A percentile compares a stretch with the other conserved stretches of the same genome.
Evolutionary conservation across 805 yeast genomes (phyloP).

Genomic region (Nakazawaea wickerhamii): DNA sequence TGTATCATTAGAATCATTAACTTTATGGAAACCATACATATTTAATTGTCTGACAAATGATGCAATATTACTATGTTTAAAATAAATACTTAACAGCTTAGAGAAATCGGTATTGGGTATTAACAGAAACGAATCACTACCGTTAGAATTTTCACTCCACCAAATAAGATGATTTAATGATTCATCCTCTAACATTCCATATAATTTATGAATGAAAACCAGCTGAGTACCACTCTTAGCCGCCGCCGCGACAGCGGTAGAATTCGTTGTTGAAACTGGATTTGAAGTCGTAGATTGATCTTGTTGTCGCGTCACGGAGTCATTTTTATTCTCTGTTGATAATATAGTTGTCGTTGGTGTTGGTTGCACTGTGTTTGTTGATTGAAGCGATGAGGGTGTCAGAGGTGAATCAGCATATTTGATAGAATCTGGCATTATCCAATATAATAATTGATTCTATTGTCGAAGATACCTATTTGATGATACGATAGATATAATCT

Average conservation of each 20-base stretch:
- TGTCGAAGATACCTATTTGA: too few species aligned
- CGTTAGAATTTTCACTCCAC: slow-evolving; percentile 57
- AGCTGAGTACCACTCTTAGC: slow-evolving; percentile 12
- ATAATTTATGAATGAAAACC: slow-evolving; percentile 78
- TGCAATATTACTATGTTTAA: slow-evolving; percentile 78
- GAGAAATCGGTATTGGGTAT: slow-evolving; percentile 84
- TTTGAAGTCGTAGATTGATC: background rate
- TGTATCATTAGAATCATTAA: slow-evolving; percentile 49
- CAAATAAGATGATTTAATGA: slow-evolving; percentile 70
- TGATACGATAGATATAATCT: background rate
- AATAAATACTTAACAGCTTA: slow-evolving; percentile 59
- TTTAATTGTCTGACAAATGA: slow-evolving; percentile 75
- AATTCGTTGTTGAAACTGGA: background rate
- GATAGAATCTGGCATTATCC: background rate
- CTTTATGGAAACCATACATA: slow-evolving; percentile 81
- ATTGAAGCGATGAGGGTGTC: background rate
- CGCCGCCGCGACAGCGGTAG: background rate
- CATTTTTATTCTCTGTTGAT: background rate
- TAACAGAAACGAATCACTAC: slow-evolving; percentile 66
- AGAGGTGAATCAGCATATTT: background rate
- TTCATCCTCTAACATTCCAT: slow-evolving; percentile 83
- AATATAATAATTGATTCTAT: too few species aligned
- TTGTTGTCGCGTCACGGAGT: background rate
- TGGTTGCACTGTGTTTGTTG: background rate
- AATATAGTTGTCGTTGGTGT: background rate